Evolutionary conservation across 2,329 filamentous ascomycete species (phyloP), one percentile per base, ranked within the genome.

Genomic region (Botrytis cinerea): DNA sequence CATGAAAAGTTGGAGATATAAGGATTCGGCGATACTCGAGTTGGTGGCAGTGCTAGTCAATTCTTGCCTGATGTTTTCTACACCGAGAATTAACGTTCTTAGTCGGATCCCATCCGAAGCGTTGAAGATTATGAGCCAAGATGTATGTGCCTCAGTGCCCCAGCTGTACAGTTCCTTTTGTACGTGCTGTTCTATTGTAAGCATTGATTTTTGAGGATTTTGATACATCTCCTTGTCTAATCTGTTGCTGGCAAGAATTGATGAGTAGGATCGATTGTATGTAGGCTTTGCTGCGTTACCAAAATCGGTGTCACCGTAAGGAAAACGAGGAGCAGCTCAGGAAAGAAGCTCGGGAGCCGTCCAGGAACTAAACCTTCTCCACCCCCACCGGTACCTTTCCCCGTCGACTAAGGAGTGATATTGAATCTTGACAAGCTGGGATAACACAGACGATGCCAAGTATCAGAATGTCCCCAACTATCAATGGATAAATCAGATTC

Each of bases 381-480:
- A 67, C 45, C 32, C 32, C 63, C 45, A 25, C 45, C 45, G 45
- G 45, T 32, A 66, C 43, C 20, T 48, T 66, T 45, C 43, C 43
- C 62, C 62, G 28, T 35, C 32, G 10, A 66, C 40, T 28, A 57
- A 57, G 51, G 14, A 57, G 28, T 28, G 51, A 57, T 57, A 28
- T 28, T 57, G n/a, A 57, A 28, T 57, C 51, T 57, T 18, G n/a
- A 57, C 43, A 35, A 46, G 43, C 43, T 45, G 28, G n/a, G 43
- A 66, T 22, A 22, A 51, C 38, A 38, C 46, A 67, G 51, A 6
- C 32, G 46, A 67, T 51, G 63, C 63, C 63, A 67, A 67, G 45
- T 51, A 51, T 48, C 10, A 3, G 32, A 66, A 18, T 46, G 8
- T 40, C 46, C 28, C 35, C 35, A 22, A 16, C 3, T 10, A n/a